Conservation (phyloP, 306 rosid genomes). For the Vigna unguiculata region DNA sequence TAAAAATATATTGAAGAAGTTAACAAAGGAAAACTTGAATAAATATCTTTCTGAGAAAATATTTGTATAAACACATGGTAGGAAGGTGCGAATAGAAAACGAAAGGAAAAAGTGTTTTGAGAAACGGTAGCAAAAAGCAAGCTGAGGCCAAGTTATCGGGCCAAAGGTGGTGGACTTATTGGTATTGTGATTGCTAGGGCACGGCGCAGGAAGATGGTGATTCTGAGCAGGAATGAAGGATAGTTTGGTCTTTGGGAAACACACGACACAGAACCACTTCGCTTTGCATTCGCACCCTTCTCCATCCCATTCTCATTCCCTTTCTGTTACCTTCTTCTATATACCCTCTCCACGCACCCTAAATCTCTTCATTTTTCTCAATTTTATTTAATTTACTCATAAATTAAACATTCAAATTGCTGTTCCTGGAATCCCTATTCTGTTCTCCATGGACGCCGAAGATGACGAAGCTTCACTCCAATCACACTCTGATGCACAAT, state of each 20-base stretch:
- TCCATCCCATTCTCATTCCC: background rate
- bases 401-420: background rate
- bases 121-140: background rate
- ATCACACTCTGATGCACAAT: slow-evolving; percentile 46
- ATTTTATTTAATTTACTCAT: background rate
- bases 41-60: too few species aligned
- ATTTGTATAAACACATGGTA: too few species aligned
- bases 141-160: background rate
- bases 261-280: background rate
- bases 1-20: too few species aligned
- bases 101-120: background rate
- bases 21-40: too few species aligned
- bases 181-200: background rate
- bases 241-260: slow-evolving; percentile 11
- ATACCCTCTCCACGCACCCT: too few species aligned
- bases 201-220: background rate
- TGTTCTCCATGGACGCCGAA: slow-evolving; percentile 59
- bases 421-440: slow-evolving; percentile 38
- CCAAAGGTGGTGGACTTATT: too few species aligned
- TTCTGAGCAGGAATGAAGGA: background rate
- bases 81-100: background rate
- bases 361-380: background rate
- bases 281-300: slow-evolving; percentile 20
- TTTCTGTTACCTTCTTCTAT: background rate
- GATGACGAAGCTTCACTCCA: slow-evolving; percentile 59